A percentile compares a stretch with the other conserved stretches of the same genome.
These are phyloP conservation scores for Mucor ambiguus DNA, from an alignment of 371 early-diverging fungal genomes.

Conservation along the genomic window DNA sequence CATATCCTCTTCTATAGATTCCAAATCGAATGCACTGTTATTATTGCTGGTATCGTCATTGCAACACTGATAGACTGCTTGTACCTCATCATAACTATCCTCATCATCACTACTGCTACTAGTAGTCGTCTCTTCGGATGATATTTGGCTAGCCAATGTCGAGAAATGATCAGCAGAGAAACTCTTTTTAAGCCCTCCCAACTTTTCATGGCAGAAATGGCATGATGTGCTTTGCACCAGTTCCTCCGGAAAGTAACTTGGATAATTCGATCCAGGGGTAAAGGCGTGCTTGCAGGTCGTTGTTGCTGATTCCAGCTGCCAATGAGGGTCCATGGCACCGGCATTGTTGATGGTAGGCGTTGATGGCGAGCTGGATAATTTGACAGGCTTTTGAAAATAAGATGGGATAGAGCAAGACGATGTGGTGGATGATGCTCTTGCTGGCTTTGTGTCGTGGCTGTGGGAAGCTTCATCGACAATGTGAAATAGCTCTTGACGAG, in stretches of 20 bases:
- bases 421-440: not conserved
- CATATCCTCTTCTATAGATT: not conserved
- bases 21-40: not conserved
- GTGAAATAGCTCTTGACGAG: slow-evolving; percentile 10
- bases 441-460: not conserved
- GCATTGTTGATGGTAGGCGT: slow-evolving; percentile 7
- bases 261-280: slow-evolving; percentile 1
- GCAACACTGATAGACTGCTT: not conserved
- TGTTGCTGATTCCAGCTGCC: not conserved
- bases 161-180: slow-evolving; percentile 4
- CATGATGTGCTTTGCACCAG: not conserved
- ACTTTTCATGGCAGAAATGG: not conserved
- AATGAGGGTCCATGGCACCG: too few species aligned
- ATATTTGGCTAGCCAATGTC: not conserved
- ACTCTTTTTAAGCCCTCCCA: slow-evolving; percentile 2
- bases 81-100: not conserved
- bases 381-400: not conserved
- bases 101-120: not conserved
- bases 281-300: not conserved
- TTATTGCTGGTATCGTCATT: not conserved
- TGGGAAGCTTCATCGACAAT: not conserved
- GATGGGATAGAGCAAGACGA: not conserved
- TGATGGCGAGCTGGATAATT: slow-evolving; percentile 12
- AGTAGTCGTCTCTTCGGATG: not conserved
- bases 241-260: not conserved